Base-by-base conservation (phyloP, 306 rosid genomes). In the Crataegus laevigata region DNA sequence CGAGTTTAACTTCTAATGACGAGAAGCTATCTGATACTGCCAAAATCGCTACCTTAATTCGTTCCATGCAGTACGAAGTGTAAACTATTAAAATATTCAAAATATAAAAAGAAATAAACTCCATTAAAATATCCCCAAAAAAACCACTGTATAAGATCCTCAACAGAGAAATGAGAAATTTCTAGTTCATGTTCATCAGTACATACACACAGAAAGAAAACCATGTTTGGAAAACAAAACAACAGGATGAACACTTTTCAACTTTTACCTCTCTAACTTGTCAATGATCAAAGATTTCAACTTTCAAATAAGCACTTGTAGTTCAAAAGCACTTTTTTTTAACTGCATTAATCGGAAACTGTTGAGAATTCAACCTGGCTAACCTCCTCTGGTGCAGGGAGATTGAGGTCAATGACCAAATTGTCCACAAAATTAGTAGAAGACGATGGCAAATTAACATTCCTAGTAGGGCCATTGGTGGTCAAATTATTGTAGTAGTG, bases 331-430 rank as follows among this genome's bases (percentile, higher is more conserved):
- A 59, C 19, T 60, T 26, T 14, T 9, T 22, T 52, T 17, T 52
- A 0, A 60, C 32, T 1, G 36, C 24, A 43, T 50, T 17, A 60
- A 19, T 28, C 42, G 4, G 76, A 52, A 50, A 74, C 30, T 11
- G 54, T 38, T 55, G 75, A 55, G 55, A 62, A 40, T 12, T 60
- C 77, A 8, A 32, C 42, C 40, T 40, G 66, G 40, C 29, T 78
- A 50, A 43, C 34, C 74, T 58, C 69, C 17, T 73, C 73, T 5
- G 77, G 80, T 61, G 88, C 78, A 29, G 87, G 86, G 36, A 84
- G 63, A 63, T 91, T 88, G 55, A 85, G 93, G 82, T 88, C 91
- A 19, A 78, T 50, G 24, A 63, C 70, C 59, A 62, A 66, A 15
- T 34, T 78, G 38, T 75, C 68, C 28, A 29, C 38, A 34, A 66